These are phyloP conservation scores for Microsporum canis DNA, from an alignment of 2,329 filamentous ascomycete species.

Conservation along the genomic window DNA sequence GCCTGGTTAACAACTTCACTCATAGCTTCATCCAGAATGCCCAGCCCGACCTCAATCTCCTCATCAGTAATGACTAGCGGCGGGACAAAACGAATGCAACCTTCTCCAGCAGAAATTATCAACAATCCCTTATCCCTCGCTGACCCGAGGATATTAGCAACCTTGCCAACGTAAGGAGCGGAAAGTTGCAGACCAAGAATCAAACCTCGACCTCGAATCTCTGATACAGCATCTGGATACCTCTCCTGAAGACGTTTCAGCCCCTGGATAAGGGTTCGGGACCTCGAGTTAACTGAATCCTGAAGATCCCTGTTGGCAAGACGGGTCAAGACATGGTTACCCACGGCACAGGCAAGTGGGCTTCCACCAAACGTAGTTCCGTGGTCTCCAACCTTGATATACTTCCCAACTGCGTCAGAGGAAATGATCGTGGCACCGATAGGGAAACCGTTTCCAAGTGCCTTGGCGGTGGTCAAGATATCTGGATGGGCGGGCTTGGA, in stretches of 20 bases:
- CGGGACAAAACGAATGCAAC: conserved; percentile 86
- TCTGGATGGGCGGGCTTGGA: conserved; percentile 71
- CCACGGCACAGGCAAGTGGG: conserved; percentile 71
- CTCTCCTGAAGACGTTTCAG: conserved; percentile 47
- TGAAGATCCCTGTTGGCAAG: conserved; percentile 63
- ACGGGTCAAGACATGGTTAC: conserved; percentile 71
- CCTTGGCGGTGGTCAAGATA: conserved; percentile 87
- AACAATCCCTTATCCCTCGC: conserved; percentile 78
- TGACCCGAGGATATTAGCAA: conserved; percentile 58
- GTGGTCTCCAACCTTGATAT: conserved; percentile 68
- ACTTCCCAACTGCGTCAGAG: conserved; percentile 52
- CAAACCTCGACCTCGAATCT: conserved; percentile 71
- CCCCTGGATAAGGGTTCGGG: conserved; percentile 46
- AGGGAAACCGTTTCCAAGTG: conserved; percentile 90
- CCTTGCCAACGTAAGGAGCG: conserved; percentile 48
- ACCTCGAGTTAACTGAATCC: conserved; percentile 57
- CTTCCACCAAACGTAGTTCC: conserved; percentile 93
- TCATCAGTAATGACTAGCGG: conserved; percentile 67
- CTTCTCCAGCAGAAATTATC: conserved; percentile 84
- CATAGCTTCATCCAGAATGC: conserved; percentile 61
- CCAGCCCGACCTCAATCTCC: conserved; percentile 68
- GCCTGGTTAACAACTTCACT: conserved; percentile 10
- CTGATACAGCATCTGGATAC: conserved; percentile 61
- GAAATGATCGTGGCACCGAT: conserved; percentile 71
- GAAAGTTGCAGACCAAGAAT: conserved; percentile 78